A percentile compares a stretch with the other conserved stretches of the same genome.
Conservation (phyloP, 768 basidiomycete genomes). For the Rhodocollybia butyracea region DNA sequence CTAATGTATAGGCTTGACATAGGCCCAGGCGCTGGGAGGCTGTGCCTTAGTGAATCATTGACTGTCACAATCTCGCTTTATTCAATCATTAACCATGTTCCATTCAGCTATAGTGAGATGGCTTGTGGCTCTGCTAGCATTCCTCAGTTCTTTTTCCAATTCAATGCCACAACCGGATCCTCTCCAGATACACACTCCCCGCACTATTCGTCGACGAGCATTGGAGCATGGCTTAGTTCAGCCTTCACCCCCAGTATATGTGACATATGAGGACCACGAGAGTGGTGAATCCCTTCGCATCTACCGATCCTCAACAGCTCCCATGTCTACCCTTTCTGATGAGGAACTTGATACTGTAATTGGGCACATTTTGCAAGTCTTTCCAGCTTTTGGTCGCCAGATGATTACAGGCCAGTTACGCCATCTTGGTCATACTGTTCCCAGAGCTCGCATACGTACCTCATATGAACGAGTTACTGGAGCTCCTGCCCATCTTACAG, state of each 20-base stretch:
- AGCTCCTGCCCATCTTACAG: slow-evolving; percentile 17
- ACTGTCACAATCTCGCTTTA: too few species aligned
- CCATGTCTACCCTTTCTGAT: slow-evolving; percentile 18
- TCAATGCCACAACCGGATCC: too few species aligned
- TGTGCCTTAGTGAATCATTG: too few species aligned
- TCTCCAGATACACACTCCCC: too few species aligned
- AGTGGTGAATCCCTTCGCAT: slow-evolving; percentile 2
- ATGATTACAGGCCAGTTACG: slow-evolving; percentile 19
- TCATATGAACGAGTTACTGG: slow-evolving; percentile 16
- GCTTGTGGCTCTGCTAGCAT: too few species aligned
- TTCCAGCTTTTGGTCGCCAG: slow-evolving; percentile 16
- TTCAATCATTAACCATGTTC: too few species aligned
- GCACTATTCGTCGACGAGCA: too few species aligned
- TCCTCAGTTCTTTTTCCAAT: too few species aligned
- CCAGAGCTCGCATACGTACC: slow-evolving; percentile 6
- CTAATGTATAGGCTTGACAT: too few species aligned
- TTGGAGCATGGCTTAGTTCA: too few species aligned
- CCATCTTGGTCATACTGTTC: slow-evolving; percentile 11
- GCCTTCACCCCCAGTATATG: slow-evolving; percentile 19
- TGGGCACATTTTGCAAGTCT: slow-evolving; percentile 16
- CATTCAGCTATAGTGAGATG: too few species aligned
- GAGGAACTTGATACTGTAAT: slow-evolving; percentile 18
- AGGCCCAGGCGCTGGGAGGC: too few species aligned
- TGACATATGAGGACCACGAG: slow-evolving; percentile 7
- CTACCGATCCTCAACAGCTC: slow-evolving; percentile 12